Percentiles rank a stretch among this genome's conserved stretches.
These are phyloP conservation scores for Metarhizium anisopliae DNA, from an alignment of 2,329 filamentous ascomycete species.

Conservation along the genomic window DNA sequence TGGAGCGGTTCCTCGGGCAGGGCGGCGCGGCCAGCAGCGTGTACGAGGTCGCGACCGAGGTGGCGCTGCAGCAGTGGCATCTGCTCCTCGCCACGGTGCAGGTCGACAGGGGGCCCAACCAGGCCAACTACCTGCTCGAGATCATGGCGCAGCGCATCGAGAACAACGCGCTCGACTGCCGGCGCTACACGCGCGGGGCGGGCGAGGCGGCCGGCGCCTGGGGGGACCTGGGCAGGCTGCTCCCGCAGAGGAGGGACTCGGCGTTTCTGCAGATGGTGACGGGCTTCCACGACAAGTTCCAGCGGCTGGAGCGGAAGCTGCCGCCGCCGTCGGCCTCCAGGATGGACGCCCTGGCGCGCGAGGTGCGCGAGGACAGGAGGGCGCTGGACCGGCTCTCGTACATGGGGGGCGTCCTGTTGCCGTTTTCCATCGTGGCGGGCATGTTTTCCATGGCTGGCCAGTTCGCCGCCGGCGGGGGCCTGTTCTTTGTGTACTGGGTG, in stretches of 20 bases:
- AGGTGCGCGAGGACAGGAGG: background rate
- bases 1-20: background rate
- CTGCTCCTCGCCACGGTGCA: background rate
- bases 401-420: background rate
- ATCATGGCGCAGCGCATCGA: background rate
- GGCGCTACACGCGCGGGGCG: background rate
- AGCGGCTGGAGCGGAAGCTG: background rate
- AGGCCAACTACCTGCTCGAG: background rate
- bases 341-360: background rate
- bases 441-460: background rate
- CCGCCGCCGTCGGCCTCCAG: background rate
- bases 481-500: background rate
- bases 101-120: background rate
- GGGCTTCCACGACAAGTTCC: background rate
- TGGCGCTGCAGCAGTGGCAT: background rate
- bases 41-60: background rate
- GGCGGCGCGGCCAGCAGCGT: background rate
- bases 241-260: background rate
- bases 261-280: background rate
- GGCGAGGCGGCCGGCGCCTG: background rate
- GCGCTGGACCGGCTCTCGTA: background rate
- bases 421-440: background rate
- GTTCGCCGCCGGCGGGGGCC: background rate
- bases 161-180: background rate
- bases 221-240: background rate